Evolutionary conservation across 2,329 filamentous ascomycete species (phyloP).

Genomic region (Paecilomyces fulvus): DNA sequence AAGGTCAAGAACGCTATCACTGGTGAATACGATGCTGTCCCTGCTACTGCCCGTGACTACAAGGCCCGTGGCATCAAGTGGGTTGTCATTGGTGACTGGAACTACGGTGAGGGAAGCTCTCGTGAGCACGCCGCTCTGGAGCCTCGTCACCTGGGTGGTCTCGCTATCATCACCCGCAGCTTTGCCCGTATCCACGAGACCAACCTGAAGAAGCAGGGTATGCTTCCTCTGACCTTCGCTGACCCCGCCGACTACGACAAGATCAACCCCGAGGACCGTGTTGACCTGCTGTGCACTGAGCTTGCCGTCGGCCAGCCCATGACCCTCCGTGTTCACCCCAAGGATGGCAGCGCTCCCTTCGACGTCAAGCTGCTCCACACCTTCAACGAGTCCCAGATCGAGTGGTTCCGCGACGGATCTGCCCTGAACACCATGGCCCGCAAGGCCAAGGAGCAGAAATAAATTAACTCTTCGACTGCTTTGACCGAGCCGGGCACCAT

Average conservation of each 20-base stretch:
- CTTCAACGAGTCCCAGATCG: conserved; percentile 95
- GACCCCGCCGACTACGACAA: conserved; percentile 97
- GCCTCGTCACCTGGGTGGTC: conserved; percentile 90
- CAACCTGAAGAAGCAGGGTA: conserved; percentile 99
- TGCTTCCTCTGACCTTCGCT: conserved; percentile 94
- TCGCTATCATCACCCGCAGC: conserved; percentile 89
- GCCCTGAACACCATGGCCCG: conserved; percentile 99
- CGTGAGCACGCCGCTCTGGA: conserved; percentile 98
- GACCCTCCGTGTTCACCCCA: conserved; percentile 85
- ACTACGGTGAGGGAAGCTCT: conserved; percentile 96
- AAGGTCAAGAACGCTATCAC: conserved; percentile 88
- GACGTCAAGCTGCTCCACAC: conserved; percentile 84
- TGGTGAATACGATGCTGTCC: conserved; percentile 78
- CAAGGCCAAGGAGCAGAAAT: conserved; percentile 29
- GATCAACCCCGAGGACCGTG: conserved; percentile 85
- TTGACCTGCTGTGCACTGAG: conserved; percentile 83
- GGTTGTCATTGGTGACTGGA: conserved; percentile 99
- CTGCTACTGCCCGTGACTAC: conserved; percentile 93
- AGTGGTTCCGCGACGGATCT: conserved; percentile 98
- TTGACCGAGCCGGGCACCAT: not conserved
- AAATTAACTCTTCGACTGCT: conserved; percentile 11
- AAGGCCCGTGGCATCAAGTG: conserved; percentile 94
- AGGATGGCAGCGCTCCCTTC: conserved; percentile 67
- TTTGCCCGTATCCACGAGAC: conserved; percentile 99
- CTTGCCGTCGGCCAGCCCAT: conserved; percentile 87